Evolutionary conservation across 2,329 filamentous ascomycete species (phyloP), one percentile per base, ranked within the genome.

Genomic region (Sporothrix luriei): DNA sequence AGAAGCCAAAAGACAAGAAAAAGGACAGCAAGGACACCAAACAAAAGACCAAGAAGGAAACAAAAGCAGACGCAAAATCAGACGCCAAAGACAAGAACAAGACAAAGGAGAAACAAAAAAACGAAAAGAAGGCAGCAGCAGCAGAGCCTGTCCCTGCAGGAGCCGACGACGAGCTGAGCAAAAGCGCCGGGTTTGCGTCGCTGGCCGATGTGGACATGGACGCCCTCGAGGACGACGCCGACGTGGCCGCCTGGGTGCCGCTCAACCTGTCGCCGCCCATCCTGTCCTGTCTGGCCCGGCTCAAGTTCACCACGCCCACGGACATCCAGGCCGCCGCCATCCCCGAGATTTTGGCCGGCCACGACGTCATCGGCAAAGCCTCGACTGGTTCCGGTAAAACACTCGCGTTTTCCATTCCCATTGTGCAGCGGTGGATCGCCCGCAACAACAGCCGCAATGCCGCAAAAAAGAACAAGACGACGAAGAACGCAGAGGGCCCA

Each of bases 321-420:
- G 80, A 86, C 0, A 97, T 99, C 70, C 95, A 99, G 78, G 80
- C 84, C 24, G 84, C 88, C 46, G 84, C 92, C 0, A 97, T 99
- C 74, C 94, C 95, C 0, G 86, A 91, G 68, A 91, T 97, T 59
- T 78, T 94, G 24, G 87, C 88, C 6, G 94, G 94, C 0, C 91
- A 92, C 77, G 94, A 99, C 79, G 90, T 98, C 19, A 91, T 99
- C 73, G 95, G 95, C 54, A 99, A 99, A 81, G 95, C 95, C 1
- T 91, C 94, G 13, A 99, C 95, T 0, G 95, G 95, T 73, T 98
- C 95, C 16, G 95, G 95, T 75, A 99, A 99, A 81, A 99, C 95
- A 0, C 82, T 99, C 57, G 94, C 95, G 0, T 99, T 97, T 78
- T 93, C 91, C 1, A 93, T 99, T 72, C 95, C 95, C 0, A 95